These are phyloP conservation scores for Aureobasidium sp. DNA, from an alignment of 2,329 filamentous ascomycete genomes.

Conservation along the genomic window DNA sequence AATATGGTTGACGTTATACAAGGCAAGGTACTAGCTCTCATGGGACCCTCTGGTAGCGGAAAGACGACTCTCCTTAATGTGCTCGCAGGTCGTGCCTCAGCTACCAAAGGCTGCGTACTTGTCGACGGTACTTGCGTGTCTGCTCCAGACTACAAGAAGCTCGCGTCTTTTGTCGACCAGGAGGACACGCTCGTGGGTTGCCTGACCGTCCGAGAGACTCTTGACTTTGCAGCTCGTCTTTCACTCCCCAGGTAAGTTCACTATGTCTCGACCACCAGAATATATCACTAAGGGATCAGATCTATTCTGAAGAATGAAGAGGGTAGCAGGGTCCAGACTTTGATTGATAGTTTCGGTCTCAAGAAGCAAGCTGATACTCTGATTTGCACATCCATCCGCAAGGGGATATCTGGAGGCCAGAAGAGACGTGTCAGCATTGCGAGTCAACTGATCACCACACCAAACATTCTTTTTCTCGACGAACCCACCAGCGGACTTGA, in stretches of 20 bases:
- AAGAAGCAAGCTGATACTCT: slow-evolving; percentile 70
- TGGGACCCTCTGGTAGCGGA: slow-evolving; percentile 75
- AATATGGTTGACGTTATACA: slow-evolving; percentile 29
- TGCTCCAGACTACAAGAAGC: slow-evolving; percentile 57
- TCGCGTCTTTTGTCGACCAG: slow-evolving; percentile 78
- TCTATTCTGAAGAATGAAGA: slow-evolving; percentile 61
- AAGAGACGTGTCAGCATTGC: slow-evolving; percentile 82
- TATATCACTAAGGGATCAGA: slow-evolving; percentile 32
- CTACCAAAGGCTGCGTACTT: slow-evolving; percentile 55
- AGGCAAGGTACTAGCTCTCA: slow-evolving; percentile 77
- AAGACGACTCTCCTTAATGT: slow-evolving; percentile 88
- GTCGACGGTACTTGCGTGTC: slow-evolving; percentile 67
- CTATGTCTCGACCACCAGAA: background rate
- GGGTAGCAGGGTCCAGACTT: slow-evolving; percentile 63
- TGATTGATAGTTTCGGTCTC: slow-evolving; percentile 77
- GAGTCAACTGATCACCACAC: slow-evolving; percentile 80
- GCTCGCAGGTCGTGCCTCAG: slow-evolving; percentile 67
- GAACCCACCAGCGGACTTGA: slow-evolving; percentile 87
- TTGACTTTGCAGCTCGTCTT: slow-evolving; percentile 78
- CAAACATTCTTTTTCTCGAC: slow-evolving; percentile 82
- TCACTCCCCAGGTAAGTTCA: slow-evolving; percentile 45
- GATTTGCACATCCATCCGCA: slow-evolving; percentile 81
- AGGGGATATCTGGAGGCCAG: slow-evolving; percentile 85
- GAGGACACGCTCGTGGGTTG: slow-evolving; percentile 85
- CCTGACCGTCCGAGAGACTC: slow-evolving; percentile 79